Evolutionary conservation across 805 yeast species (phyloP), one percentile per base, ranked within the genome.

Genomic region (Wickerhamiella australiensis): DNA sequence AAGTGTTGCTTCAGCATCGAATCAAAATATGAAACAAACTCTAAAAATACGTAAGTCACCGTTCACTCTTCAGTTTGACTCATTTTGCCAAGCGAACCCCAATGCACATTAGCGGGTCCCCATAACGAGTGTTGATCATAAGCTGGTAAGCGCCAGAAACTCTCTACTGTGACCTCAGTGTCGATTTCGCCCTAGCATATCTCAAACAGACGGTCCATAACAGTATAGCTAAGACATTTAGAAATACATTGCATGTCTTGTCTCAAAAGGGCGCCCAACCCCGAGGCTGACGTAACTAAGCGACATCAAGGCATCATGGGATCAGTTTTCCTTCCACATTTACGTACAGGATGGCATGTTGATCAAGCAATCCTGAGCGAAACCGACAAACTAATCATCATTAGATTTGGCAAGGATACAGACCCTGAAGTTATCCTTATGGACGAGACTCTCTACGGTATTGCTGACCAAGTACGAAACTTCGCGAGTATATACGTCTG

Each of bases 281-380:
- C 38, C 20, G n/a, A 15, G n/a, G 38, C 38, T 33, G 38, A 33
- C 38, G 9, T 33, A 33, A 33, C 38, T 5, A 15, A 5, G 9
- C 9, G 38, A 33, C 20, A 15, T 33, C 38, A 15, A 15, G 13
- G 20, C 8, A 26, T n/a, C 35, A 84, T 84, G 94, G 88, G 90
- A 3, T 80, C 88, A 52, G 80, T 83, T 0, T 83, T 85, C 58
- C 68, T 86, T 47, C 92, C 94, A 1, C 92, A 86, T 61, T 67
- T 86, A 51, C 76, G 72, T 23, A 74, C 90, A 0, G 95, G 94
- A 5, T 86, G 95, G 96, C 98, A 92, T 61, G 97, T 92, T 27
- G 98, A 92, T 66, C 97, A 92, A 62, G 95, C 98, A 5, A 92
- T 92, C 35, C 71, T 92, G 20, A 78, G 63, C 6, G 98, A 92